Evolutionary conservation across 768 basidiomycete species (phyloP).

Genomic region (Tephrocybe sp.): DNA sequence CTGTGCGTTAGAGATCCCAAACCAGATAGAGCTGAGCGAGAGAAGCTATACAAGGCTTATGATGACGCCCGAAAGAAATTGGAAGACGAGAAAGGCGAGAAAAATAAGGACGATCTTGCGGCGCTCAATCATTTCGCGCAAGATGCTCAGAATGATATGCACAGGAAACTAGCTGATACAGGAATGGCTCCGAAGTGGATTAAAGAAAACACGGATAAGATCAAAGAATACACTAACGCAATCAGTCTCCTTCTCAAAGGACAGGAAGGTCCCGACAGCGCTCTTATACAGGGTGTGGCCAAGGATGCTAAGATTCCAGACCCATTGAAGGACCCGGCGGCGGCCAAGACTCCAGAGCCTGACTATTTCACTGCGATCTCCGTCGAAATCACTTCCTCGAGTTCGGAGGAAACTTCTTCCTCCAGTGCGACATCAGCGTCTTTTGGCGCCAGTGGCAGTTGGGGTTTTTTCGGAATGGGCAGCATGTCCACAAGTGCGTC

Average conservation of each 20-base stretch:
- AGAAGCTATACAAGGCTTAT: neutral
- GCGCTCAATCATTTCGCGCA: neutral
- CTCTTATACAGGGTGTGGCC: neutral
- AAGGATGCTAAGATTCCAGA: slow-evolving; percentile 2
- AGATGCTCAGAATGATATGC: neutral
- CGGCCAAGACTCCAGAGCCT: neutral
- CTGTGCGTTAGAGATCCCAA: neutral
- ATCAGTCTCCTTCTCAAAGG: no score
- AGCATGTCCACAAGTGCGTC: neutral
- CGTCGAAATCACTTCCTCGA: neutral
- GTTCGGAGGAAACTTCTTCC: neutral
- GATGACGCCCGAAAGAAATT: neutral
- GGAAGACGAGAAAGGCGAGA: neutral
- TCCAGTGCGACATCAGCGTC: neutral
- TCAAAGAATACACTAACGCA: no score
- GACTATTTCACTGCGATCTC: slow-evolving; percentile 8
- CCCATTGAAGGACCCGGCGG: neutral
- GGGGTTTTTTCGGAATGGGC: neutral
- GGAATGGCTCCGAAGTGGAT: no score
- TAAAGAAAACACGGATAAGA: no score
- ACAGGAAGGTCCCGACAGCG: no score
- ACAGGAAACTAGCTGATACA: neutral
- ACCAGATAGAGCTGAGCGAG: neutral
- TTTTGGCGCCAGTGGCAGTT: slow-evolving; percentile 1
- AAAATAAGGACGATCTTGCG: neutral